phyloP scores from a whole-genome alignment of 1,139 yeast genomes.

The Scheffersomyces parashehatae region DNA sequence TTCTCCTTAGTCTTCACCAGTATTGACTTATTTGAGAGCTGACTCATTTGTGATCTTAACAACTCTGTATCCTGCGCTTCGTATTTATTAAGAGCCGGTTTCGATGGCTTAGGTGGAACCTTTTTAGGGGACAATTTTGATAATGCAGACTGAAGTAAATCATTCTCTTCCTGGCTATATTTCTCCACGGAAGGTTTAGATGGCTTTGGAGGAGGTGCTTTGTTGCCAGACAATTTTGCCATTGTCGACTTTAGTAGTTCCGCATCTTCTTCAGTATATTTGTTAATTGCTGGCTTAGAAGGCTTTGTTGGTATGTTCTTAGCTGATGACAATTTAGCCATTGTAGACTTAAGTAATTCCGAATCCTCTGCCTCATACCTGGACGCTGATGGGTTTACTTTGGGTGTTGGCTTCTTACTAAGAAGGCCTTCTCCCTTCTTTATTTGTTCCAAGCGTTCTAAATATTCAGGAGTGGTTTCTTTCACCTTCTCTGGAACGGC shows the following conservation, averaged over 20 bases:
- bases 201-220: slow-evolving; percentile 15
- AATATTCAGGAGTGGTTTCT: background rate
- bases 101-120: slow-evolving; percentile 7
- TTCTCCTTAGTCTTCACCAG: slow-evolving; percentile 1
- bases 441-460: background rate
- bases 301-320: slow-evolving; percentile 6
- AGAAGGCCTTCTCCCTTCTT: background rate
- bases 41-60: slow-evolving; percentile 23
- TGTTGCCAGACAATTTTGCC: slow-evolving; percentile 10
- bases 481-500: background rate
- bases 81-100: slow-evolving; percentile 18
- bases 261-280: slow-evolving; percentile 9
- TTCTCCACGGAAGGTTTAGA: slow-evolving; percentile 14
- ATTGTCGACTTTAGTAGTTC: slow-evolving; percentile 14
- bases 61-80: slow-evolving; percentile 24
- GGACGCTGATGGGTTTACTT: background rate
- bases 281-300: slow-evolving; percentile 6
- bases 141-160: slow-evolving; percentile 14
- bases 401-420: background rate
- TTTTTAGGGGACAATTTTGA: slow-evolving; percentile 13
- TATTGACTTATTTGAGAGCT: background rate
- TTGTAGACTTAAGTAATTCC: background rate
- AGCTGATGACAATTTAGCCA: background rate
- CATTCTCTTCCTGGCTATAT: slow-evolving; percentile 13
- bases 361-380: slow-evolving; percentile 5